Evolutionary conservation across 2,329 filamentous ascomycete genomes (phyloP).

Genomic region (Elsinoe fawcettii): DNA sequence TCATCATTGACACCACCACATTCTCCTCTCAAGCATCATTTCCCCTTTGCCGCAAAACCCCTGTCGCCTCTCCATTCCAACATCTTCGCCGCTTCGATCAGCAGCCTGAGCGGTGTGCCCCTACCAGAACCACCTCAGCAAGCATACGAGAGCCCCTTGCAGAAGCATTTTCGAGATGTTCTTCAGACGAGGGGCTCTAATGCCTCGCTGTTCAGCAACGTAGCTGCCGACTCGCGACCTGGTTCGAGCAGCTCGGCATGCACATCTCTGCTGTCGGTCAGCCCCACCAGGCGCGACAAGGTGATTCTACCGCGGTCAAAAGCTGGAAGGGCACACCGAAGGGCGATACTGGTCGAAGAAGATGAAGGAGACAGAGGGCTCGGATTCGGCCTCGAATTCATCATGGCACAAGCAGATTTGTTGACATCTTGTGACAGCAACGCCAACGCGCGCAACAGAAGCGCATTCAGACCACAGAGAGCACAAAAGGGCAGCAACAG

Average conservation of each 20-base stretch:
- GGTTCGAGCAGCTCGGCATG: slow-evolving; percentile 3
- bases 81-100: slow-evolving; percentile 28
- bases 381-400: slow-evolving; percentile 21
- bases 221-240: background rate
- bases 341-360: slow-evolving; percentile 4
- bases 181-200: slow-evolving; percentile 15
- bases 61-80: slow-evolving; percentile 38
- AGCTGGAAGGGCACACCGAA: slow-evolving; percentile 13
- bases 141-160: slow-evolving; percentile 28
- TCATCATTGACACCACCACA: slow-evolving; percentile 26
- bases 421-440: slow-evolving; percentile 36
- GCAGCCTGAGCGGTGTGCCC: slow-evolving; percentile 34
- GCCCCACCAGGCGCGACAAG: slow-evolving; percentile 15
- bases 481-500: slow-evolving; percentile 77
- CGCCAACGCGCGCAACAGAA: slow-evolving; percentile 60
- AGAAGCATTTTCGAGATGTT: slow-evolving; percentile 23
- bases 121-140: slow-evolving; percentile 25
- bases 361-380: slow-evolving; percentile 19
- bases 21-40: slow-evolving; percentile 18
- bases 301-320: slow-evolving; percentile 11
- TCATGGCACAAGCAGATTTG: slow-evolving; percentile 30
- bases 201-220: slow-evolving; percentile 6
- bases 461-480: slow-evolving; percentile 83
- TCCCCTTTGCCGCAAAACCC: slow-evolving; percentile 28
- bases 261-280: slow-evolving; percentile 9